A percentile compares a stretch with the other conserved stretches of the same genome.
These are phyloP conservation scores for Fonsecaea multimorphosa DNA, from an alignment of 2,329 filamentous ascomycete genomes.

Conservation along the genomic window DNA sequence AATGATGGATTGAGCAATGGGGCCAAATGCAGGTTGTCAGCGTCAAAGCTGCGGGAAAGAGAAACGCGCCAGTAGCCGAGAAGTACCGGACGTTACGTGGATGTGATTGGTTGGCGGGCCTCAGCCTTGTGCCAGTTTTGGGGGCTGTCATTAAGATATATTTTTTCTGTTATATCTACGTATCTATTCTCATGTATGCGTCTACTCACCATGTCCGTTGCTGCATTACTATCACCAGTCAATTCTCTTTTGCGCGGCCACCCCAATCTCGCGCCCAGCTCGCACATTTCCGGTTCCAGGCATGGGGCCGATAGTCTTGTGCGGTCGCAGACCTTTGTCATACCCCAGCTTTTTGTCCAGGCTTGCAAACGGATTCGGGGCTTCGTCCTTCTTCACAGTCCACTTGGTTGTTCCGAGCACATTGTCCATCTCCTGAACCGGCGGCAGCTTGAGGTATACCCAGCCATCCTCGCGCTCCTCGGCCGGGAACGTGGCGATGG, in stretches of 20 bases:
- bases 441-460: constrained; percentile 81
- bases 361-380: constrained; percentile 59
- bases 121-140: not conserved
- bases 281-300: constrained; percentile 36
- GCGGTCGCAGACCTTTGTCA: constrained; percentile 60
- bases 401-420: constrained; percentile 79
- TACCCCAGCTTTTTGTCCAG: constrained; percentile 58
- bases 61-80: not conserved
- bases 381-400: constrained; percentile 76
- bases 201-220: too few species aligned
- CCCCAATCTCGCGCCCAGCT: constrained; percentile 26
- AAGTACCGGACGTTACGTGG: not conserved
- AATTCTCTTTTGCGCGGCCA: constrained; percentile 37
- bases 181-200: not conserved
- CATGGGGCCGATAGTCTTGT: constrained; percentile 49
- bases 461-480: constrained; percentile 77
- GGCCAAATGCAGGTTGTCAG: not conserved
- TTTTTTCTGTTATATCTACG: not conserved
- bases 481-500: constrained; percentile 80
- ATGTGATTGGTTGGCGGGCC: not conserved
- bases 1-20: not conserved
- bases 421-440: constrained; percentile 78
- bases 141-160: too few species aligned
- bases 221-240: constrained; percentile 34
- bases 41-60: not conserved